Conservation (phyloP, 495 filamentous ascomycete species). For the Talaromyces proteolyticus region DNA sequence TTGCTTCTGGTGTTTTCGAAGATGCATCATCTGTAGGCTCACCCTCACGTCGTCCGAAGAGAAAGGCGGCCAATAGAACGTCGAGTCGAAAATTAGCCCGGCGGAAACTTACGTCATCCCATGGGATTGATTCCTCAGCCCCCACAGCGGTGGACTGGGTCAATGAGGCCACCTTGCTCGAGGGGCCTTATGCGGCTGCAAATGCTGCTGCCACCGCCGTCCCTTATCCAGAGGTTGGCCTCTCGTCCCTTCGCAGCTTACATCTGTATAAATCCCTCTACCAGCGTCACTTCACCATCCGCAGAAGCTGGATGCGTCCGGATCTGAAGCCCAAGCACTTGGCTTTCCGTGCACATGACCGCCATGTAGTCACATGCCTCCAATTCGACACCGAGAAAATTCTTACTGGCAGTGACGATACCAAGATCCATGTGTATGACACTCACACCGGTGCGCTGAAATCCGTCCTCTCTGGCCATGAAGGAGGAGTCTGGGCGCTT, state of each 20-base stretch:
- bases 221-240: conserved; percentile 72
- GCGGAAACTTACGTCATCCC: conserved; percentile 44
- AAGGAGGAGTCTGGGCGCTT: conserved; percentile 96
- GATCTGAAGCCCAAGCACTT: conserved; percentile 87
- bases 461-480: conserved; percentile 81
- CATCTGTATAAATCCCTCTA: conserved; percentile 97
- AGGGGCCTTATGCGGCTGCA: conserved; percentile 83
- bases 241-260: conserved; percentile 70
- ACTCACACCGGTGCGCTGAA: conserved; percentile 88
- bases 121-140: conserved; percentile 22
- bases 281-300: conserved; percentile 82
- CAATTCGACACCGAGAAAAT: conserved; percentile 99
- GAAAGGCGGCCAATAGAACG: conserved; percentile 43
- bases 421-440: conserved; percentile 96
- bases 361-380: conserved; percentile 95
- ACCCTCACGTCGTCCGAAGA: conserved; percentile 40
- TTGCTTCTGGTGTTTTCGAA: background rate
- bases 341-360: conserved; percentile 90
- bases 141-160: conserved; percentile 37
- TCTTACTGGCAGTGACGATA: conserved; percentile 94
- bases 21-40: conserved; percentile 9
- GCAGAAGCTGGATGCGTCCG: conserved; percentile 82
- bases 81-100: conserved; percentile 47
- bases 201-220: conserved; percentile 74
- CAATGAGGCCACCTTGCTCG: conserved; percentile 39